A percentile compares a stretch with the other conserved stretches of the same genome.
Evolutionary conservation across 331 rosid genomes (phyloP).

Genomic region (Cydonia oblonga): DNA sequence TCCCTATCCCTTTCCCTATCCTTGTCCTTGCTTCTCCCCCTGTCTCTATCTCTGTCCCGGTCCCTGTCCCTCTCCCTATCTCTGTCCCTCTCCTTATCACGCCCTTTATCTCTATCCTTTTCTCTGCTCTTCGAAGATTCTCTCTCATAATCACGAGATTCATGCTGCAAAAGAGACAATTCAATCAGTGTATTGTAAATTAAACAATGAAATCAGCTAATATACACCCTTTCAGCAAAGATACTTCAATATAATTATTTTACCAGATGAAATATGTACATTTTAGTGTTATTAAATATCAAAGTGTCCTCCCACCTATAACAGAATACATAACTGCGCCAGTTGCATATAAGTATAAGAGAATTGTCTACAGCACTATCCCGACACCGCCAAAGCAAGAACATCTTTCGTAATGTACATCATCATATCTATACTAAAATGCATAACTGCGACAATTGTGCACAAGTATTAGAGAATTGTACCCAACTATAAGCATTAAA

Average conservation of each 20-base stretch:
- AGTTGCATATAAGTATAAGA: background rate
- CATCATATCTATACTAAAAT: background rate
- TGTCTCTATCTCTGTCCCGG: slow-evolving; percentile 8
- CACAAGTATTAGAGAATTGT: background rate
- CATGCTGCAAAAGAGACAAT: slow-evolving; percentile 39
- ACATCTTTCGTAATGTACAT: background rate
- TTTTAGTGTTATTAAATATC: background rate
- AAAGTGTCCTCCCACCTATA: background rate
- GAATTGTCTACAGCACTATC: background rate
- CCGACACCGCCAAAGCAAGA: background rate
- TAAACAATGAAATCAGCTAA: background rate
- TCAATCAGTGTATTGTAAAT: background rate
- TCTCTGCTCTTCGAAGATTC: slow-evolving; percentile 86
- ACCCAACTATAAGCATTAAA: background rate
- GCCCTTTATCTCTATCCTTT: slow-evolving; percentile 82
- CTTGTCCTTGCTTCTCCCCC: slow-evolving; percentile 18
- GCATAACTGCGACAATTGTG: background rate
- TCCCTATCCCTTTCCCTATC: slow-evolving; percentile 23
- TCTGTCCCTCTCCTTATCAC: slow-evolving; percentile 46
- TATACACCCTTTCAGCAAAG: background rate
- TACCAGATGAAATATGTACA: background rate
- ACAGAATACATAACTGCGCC: background rate
- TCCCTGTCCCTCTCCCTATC: slow-evolving; percentile 10
- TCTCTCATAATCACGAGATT: slow-evolving; percentile 69
- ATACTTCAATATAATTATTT: background rate